Evolutionary conservation across 371 early-diverging fungal genomes (phyloP).

Genomic region (Rhizopus microsporus): DNA sequence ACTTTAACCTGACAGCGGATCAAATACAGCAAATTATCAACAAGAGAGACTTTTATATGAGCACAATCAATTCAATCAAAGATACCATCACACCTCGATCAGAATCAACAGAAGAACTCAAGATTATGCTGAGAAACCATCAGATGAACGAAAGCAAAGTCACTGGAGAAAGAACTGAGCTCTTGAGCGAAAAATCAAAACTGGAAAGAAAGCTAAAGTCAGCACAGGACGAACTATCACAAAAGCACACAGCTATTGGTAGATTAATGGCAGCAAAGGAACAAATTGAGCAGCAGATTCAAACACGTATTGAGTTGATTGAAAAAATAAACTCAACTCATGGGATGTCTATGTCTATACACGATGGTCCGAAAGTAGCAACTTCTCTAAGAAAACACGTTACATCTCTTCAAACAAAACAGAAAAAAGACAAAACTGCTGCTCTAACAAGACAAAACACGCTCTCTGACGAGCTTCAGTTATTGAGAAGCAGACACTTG

Average conservation of each 20-base stretch:
- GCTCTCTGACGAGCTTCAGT: conserved; percentile 21
- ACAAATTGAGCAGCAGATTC: conserved; percentile 15
- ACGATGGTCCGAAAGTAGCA: conserved; percentile 7
- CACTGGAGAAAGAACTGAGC: conserved; percentile 1
- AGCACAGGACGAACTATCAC: conserved; percentile 26
- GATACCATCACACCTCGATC: conserved; percentile 42
- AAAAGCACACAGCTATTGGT: conserved; percentile 18
- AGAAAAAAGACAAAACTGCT: conserved; percentile 8
- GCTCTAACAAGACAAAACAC: conserved; percentile 19
- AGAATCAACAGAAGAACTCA: conserved; percentile 61
- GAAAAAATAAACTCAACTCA: conserved; percentile 11
- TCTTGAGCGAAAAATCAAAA: neutral
- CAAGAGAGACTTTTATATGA: conserved; percentile 39
- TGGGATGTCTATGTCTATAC: neutral
- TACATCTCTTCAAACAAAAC: neutral
- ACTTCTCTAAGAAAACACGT: conserved; percentile 3
- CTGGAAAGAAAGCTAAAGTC: conserved; percentile 13
- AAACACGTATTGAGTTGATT: conserved; percentile 15
- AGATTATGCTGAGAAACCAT: conserved; percentile 38
- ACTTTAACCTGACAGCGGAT: conserved; percentile 39
- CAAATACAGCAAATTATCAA: conserved; percentile 36
- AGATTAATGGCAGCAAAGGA: conserved; percentile 20
- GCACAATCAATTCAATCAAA: conserved; percentile 47
- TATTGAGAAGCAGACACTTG: conserved; percentile 16
- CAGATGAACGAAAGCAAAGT: conserved; percentile 5